Evolutionary conservation across 371 early-diverging fungal species (phyloP).

Genomic region (Quaeritorhiza haematococci): DNA sequence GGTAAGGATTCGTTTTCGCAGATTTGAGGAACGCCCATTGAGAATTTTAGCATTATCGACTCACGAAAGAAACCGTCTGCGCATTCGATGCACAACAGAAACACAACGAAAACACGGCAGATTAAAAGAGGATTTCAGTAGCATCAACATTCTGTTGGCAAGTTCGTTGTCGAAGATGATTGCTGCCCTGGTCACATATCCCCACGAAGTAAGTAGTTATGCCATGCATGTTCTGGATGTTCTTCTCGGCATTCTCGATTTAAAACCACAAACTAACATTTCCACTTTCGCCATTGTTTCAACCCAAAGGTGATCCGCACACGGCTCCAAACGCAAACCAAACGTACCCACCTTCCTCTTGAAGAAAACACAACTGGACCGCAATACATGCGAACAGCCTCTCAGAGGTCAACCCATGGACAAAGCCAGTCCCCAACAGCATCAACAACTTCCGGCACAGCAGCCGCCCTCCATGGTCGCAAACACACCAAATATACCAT

Average conservation of each 20-base stretch:
- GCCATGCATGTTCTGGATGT: conserved; percentile 1
- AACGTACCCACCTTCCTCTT: neutral
- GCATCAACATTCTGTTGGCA: conserved; percentile 60
- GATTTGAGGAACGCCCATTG: neutral
- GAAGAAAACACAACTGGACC: conserved; percentile 4
- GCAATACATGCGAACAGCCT: conserved; percentile 4
- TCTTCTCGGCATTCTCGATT: neutral
- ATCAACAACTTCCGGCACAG: conserved; percentile 8
- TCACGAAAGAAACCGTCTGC: too few species aligned
- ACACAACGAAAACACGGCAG: too few species aligned
- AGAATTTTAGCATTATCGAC: too few species aligned
- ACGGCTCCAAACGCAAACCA: conserved; percentile 9
- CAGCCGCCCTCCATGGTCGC: conserved; percentile 49
- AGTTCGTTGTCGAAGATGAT: conserved; percentile 82
- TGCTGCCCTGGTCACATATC: conserved; percentile 83
- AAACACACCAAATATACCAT: neutral
- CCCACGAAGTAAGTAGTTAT: conserved; percentile 72
- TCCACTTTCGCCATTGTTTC: neutral
- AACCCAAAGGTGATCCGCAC: conserved; percentile 6
- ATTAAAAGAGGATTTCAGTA: too few species aligned
- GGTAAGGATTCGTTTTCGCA: conserved; percentile 8
- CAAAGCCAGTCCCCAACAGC: too few species aligned
- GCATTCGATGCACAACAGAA: too few species aligned
- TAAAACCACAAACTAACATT: conserved; percentile 1
- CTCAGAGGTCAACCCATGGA: too few species aligned